Evolutionary conservation across 768 basidiomycete species (phyloP).

Genomic region (Cystofilobasidium bisporidii): DNA sequence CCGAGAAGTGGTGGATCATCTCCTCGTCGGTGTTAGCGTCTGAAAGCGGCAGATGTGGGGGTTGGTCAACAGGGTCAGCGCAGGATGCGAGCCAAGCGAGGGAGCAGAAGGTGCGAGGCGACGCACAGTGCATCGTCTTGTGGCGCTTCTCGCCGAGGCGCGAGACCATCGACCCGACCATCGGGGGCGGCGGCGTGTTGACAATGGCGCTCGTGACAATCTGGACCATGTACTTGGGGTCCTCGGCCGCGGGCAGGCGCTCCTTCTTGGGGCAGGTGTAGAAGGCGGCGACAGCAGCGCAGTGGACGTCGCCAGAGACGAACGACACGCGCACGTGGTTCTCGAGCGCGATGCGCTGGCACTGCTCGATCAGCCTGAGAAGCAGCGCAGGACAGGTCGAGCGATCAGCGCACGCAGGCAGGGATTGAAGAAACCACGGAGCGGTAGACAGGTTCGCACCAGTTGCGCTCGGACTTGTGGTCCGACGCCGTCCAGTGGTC

Average conservation of each 20-base stretch:
- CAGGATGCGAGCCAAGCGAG: background rate
- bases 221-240: constrained; percentile 74
- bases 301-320: constrained; percentile 87
- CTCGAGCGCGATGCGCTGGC: constrained; percentile 60
- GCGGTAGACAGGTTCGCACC: too few species aligned
- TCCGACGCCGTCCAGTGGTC: constrained; percentile 59
- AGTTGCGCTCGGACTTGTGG: constrained; percentile 75
- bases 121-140: constrained; percentile 51
- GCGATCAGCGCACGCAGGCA: too few species aligned
- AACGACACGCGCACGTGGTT: constrained; percentile 69
- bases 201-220: constrained; percentile 71
- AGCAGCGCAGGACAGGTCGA: too few species aligned
- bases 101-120: background rate
- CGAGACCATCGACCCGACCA: constrained; percentile 70
- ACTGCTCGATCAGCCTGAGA: constrained; percentile 38
- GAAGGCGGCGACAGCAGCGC: constrained; percentile 69
- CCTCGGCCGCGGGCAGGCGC: constrained; percentile 50
- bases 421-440: too few species aligned
- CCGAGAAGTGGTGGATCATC: constrained; percentile 70
- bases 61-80: too few species aligned
- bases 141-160: constrained; percentile 64
- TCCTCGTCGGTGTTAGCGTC: constrained; percentile 70
- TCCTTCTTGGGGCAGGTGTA: constrained; percentile 33
- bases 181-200: constrained; percentile 73
- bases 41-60: background rate